These are phyloP conservation scores for Helichrysum umbraculigerum DNA, from an alignment of 129 eudicot genomes.

Conservation along the genomic window DNA sequence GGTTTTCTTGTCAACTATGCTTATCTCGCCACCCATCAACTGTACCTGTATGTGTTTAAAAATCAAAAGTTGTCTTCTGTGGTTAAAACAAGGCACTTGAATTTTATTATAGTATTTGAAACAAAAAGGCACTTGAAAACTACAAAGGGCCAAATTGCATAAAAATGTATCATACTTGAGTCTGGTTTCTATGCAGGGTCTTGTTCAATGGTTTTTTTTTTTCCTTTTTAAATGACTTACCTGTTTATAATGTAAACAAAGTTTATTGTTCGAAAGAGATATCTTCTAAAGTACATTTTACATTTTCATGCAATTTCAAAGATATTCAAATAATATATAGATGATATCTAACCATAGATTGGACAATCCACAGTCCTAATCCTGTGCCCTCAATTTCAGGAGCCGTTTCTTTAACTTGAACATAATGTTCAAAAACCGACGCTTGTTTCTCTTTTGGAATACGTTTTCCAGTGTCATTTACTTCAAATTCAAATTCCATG, in stretches of 20 bases:
- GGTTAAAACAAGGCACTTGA: not conserved
- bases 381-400: slow-evolving; percentile 65
- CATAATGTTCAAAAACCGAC: slow-evolving; percentile 72
- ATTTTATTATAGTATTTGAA: no score
- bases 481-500: slow-evolving; percentile 73
- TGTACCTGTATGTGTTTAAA: slow-evolving; percentile 46
- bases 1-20: slow-evolving; percentile 56
- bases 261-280: no score
- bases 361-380: slow-evolving; percentile 85
- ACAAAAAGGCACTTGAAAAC: no score
- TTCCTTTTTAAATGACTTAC: not conserved
- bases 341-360: slow-evolving; percentile 56
- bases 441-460: slow-evolving; percentile 77
- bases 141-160: not conserved
- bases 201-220: no score
- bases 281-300: not conserved
- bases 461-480: slow-evolving; percentile 79
- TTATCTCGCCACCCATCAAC: slow-evolving; percentile 86
- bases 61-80: not conserved
- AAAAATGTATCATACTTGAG: not conserved
- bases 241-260: no score
- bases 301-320: not conserved
- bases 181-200: no score
- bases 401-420: slow-evolving; percentile 65
- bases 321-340: not conserved